Evolutionary conservation across 164 flowering plant genomes (phyloP), one percentile per base, ranked within the genome.

Genomic region (Chimonanthus salicifolius): DNA sequence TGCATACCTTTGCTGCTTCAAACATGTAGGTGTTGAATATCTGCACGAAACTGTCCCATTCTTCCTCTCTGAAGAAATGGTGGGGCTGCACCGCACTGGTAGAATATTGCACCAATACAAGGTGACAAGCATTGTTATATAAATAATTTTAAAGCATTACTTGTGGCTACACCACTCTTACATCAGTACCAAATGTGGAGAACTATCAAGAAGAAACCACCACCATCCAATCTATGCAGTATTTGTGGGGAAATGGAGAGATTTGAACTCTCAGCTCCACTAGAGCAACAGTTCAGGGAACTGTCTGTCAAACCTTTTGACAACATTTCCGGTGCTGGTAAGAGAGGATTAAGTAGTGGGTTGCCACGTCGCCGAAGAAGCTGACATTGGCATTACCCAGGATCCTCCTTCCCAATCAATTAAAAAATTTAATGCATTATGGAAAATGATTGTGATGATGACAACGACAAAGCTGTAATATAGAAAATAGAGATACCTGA

Each of bases 211-310:
- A 64, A 49, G 60, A 67, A 69, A 51, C 3, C 20, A 72, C 49
- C 20, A 74, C 66, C 63, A 13, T 49, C 58, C 64, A 7, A 43
- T 44, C 49, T 47, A 44, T 78, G 21, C 21, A 72, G 45, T 18
- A 70, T 47, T 5, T 64, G 72, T 77, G 85, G 94, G 99, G 99
- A 89, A 88, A 93, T 95, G 99, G 99, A 95, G 99, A 95, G 99
- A 92, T 77, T 95, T 86, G 99, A 95, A 95, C 99, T 95, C 99
- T 92, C 99, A 95, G 94, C 99, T 92, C 93, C 81, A 71, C 58
- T 70, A 86, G 98, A 92, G 98, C 99, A 85, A 93, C 98, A 87
- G 97, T 88, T 71, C 54, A 66, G 15, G n/a, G 75, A 87, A 93
- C 98, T 80, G 94, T 83, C 89, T 88, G 99, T 93, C 99, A 89